A percentile compares a stretch with the other conserved stretches of the same genome.
These are phyloP conservation scores for Nematocida ausubeli DNA, from an alignment of 371 early-diverging fungal species.

Conservation along the genomic window DNA sequence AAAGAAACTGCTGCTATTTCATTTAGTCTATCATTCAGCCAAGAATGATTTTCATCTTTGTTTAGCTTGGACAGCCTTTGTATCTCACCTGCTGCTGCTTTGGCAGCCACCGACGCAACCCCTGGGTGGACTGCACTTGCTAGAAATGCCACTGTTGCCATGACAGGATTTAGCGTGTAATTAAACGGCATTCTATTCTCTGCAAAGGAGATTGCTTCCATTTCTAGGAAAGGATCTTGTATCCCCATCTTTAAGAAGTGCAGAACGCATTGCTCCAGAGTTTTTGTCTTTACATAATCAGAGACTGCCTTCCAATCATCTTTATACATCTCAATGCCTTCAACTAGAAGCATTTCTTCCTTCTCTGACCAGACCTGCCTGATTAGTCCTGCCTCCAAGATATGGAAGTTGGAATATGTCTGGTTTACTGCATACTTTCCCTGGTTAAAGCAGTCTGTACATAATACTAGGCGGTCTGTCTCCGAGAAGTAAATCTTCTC, in stretches of 20 bases:
- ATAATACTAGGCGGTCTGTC: conserved; percentile 46
- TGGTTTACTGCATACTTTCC: conserved; percentile 50
- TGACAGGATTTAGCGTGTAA: conserved; percentile 87
- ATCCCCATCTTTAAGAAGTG: conserved; percentile 89
- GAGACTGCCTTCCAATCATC: conserved; percentile 90
- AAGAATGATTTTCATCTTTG: conserved; percentile 67
- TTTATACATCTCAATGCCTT: conserved; percentile 81
- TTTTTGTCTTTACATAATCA: conserved; percentile 82
- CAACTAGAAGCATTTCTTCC: conserved; percentile 82
- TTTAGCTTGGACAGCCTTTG: conserved; percentile 27
- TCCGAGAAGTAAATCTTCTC: conserved; percentile 55
- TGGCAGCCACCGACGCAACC: conserved; percentile 80
- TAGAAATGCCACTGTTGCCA: conserved; percentile 85
- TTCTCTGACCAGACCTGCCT: conserved; percentile 78
- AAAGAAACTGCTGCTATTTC: conserved; percentile 67
- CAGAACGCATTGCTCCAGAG: conserved; percentile 83
- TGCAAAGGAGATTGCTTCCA: conserved; percentile 36
- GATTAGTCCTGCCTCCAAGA: conserved; percentile 44
- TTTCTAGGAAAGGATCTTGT: conserved; percentile 77
- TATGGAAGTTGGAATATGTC: conserved; percentile 52
- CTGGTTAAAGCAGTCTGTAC: conserved; percentile 55
- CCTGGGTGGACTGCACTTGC: conserved; percentile 81
- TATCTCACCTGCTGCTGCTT: conserved; percentile 58
- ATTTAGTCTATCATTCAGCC: conserved; percentile 38
- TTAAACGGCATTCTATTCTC: conserved; percentile 73